phyloP scores from a whole-genome alignment of 345 rosid genomes.

The Gossypium bickii region DNA sequence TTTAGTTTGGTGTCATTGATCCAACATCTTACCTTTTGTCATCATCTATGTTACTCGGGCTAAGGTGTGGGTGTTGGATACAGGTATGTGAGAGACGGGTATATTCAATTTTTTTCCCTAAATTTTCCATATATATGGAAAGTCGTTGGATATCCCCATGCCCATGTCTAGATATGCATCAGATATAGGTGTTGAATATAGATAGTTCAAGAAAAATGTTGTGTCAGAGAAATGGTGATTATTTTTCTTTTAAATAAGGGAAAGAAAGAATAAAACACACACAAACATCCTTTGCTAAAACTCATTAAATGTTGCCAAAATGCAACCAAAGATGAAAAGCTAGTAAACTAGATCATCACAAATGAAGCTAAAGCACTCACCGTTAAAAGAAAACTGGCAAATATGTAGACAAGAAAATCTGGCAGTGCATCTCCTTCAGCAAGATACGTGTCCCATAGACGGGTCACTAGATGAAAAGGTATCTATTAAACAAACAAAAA shows the following conservation, averaged over 20 bases:
- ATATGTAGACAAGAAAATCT: constrained; percentile 93
- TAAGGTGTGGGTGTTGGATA: neutral
- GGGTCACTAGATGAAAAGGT: constrained; percentile 79
- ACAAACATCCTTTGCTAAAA: neutral
- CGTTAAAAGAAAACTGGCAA: constrained; percentile 91
- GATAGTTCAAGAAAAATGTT: neutral
- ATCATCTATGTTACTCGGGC: neutral
- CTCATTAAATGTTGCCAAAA: neutral
- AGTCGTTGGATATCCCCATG: neutral
- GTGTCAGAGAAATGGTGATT: neutral
- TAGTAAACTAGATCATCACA: neutral
- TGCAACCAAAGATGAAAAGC: neutral
- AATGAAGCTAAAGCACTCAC: constrained; percentile 34
- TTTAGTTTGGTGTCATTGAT: neutral
- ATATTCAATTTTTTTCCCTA: neutral
- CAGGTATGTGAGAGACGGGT: neutral
- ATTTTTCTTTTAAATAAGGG: neutral
- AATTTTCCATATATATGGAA: neutral
- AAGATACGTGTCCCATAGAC: constrained; percentile 99
- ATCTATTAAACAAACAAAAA: constrained; percentile 44
- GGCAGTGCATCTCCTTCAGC: constrained; percentile 99
- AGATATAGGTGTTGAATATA: neutral
- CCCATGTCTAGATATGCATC: neutral
- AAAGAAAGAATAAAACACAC: neutral
- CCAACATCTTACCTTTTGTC: constrained; percentile 1